Percentiles rank a stretch among this genome's conserved stretches.
Conservation (phyloP, 352 stramenopile genomes). For the Phytophthora sojae region DNA sequence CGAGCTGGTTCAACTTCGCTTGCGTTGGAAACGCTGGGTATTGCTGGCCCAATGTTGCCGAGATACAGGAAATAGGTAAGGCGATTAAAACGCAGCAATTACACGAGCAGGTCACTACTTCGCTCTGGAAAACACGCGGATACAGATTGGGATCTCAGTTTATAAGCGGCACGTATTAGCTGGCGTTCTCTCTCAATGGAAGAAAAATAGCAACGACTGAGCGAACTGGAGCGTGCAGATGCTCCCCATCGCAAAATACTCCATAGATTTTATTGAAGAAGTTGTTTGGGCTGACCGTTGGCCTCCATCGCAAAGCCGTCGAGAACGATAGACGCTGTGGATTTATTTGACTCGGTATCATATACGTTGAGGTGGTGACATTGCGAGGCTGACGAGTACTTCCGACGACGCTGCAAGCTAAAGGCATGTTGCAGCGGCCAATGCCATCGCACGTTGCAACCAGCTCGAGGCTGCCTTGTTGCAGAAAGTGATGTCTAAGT, state of each 20-base stretch:
- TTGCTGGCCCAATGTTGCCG: slow-evolving; percentile 5
- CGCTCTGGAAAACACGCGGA: no score
- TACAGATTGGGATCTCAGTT: no score
- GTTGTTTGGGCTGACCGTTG: slow-evolving; percentile 19
- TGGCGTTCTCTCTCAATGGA: no score
- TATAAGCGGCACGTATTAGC: no score
- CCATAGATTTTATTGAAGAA: no score
- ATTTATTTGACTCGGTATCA: slow-evolving; percentile 9
- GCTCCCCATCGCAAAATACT: no score
- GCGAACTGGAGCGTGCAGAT: no score
- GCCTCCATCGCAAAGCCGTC: slow-evolving; percentile 5
- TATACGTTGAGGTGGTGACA: slow-evolving; percentile 9
- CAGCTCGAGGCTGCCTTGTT: slow-evolving; percentile 30
- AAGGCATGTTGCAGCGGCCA: slow-evolving; percentile 6
- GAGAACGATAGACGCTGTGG: slow-evolving; percentile 14
- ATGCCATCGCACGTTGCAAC: slow-evolving; percentile 5
- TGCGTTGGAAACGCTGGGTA: slow-evolving; percentile 29
- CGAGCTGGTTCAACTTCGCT: slow-evolving; percentile 26
- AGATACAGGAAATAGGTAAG: neutral
- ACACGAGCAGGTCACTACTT: neutral
- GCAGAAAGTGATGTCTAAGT: slow-evolving; percentile 19
- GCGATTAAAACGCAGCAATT: slow-evolving; percentile 4
- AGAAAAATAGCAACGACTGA: no score
- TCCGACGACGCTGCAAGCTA: slow-evolving; percentile 15
- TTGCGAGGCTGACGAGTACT: slow-evolving; percentile 19